phyloP scores from a whole-genome alignment of 1,284 basidiomycete genomes.

The Pseudozyma hubeiensis region DNA sequence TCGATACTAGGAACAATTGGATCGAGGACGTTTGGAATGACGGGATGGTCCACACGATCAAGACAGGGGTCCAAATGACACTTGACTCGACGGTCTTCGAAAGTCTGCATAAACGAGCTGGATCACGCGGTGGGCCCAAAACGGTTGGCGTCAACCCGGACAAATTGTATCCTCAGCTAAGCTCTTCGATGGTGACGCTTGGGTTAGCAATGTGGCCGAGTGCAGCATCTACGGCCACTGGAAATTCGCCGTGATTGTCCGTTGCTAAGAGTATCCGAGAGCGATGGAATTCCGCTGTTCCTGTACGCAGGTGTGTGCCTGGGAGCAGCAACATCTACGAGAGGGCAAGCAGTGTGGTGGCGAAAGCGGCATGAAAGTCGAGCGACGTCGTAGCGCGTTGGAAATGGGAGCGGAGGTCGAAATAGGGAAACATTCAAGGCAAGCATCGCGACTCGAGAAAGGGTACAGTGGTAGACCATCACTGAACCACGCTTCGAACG shows the following conservation, averaged over 20 bases:
- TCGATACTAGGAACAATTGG: too few species aligned
- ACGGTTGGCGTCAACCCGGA: too few species aligned
- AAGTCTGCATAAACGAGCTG: neutral
- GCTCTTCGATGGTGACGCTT: too few species aligned
- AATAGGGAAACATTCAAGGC: neutral
- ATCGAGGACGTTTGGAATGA: neutral
- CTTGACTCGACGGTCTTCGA: neutral
- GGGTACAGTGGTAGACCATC: neutral
- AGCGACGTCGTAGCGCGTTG: slow-evolving; percentile 17
- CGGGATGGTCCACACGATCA: slow-evolving; percentile 8
- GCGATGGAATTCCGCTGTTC: slow-evolving; percentile 3
- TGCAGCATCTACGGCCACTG: too few species aligned
- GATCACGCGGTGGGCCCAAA: too few species aligned
- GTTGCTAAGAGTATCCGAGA: neutral
- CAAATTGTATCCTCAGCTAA: too few species aligned
- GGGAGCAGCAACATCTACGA: slow-evolving; percentile 12
- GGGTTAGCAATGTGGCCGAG: too few species aligned
- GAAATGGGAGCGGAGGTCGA: slow-evolving; percentile 9
- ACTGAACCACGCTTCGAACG: neutral
- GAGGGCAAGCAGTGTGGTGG: neutral
- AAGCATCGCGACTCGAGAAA: neutral
- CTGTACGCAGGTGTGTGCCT: slow-evolving; percentile 2
- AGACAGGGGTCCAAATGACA: slow-evolving; percentile 18
- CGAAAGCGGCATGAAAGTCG: neutral
- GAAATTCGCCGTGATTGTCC: too few species aligned